Conservation (phyloP, 768 basidiomycete genomes). For the Paxillus rubicundulus region DNA sequence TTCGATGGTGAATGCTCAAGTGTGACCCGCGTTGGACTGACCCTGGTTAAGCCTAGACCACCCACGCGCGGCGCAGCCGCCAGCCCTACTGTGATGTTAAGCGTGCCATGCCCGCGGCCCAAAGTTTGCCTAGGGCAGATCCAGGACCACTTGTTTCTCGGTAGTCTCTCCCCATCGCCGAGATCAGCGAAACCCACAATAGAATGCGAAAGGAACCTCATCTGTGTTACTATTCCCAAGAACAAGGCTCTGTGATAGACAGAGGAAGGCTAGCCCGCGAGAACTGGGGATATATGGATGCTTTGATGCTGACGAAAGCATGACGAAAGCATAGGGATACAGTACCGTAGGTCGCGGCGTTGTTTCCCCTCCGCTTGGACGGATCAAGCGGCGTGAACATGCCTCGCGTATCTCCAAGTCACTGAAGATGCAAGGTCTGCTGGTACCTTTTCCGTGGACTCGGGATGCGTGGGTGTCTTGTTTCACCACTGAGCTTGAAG, state of each 20-base stretch:
- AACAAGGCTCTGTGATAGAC: not conserved
- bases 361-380: not conserved
- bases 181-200: not conserved
- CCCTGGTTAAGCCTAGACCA: too few relatives aligned
- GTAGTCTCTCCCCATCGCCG: not conserved
- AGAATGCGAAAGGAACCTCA: not conserved
- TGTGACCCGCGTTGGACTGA: too few relatives aligned
- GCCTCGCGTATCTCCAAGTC: too few relatives aligned
- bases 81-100: too few relatives aligned
- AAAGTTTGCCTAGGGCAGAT: too few relatives aligned
- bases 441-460: not conserved
- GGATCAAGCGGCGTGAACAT: not conserved
- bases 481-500: not conserved
- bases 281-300: not conserved
- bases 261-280: not conserved
- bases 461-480: not conserved
- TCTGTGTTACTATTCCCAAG: too few relatives aligned
- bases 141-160: too few relatives aligned
- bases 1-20: too few relatives aligned
- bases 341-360: not conserved
- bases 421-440: not conserved
- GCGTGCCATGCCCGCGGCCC: too few relatives aligned
- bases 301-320: not conserved
- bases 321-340: not conserved
- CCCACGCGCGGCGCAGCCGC: too few relatives aligned